Conservation (phyloP, 345 rosid genomes). For the Citrus medica region DNA sequence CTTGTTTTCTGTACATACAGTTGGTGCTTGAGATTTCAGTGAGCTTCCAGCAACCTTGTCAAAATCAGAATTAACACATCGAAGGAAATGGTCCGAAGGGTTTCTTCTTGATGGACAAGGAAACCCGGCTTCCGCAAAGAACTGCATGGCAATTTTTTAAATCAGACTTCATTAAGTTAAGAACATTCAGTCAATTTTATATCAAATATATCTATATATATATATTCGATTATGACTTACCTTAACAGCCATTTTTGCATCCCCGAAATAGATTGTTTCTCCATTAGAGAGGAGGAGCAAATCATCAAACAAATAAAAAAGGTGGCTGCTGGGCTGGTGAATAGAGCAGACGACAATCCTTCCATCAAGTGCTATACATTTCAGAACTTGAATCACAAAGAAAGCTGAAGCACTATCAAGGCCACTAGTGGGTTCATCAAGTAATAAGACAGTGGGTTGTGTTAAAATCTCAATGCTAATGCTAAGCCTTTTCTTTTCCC, state of each 20-base stretch:
- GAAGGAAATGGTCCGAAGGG: constrained; percentile 54
- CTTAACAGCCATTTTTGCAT: constrained; percentile 29
- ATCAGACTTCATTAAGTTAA: neutral
- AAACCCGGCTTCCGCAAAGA: constrained; percentile 50
- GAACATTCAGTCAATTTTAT: neutral
- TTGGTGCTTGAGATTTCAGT: neutral
- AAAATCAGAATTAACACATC: constrained; percentile 45
- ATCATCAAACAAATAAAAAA: constrained; percentile 39
- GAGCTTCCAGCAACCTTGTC: constrained; percentile 23
- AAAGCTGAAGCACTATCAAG: constrained; percentile 36
- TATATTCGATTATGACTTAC: constrained; percentile 6
- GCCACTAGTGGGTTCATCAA: constrained; percentile 40
- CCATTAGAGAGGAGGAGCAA: constrained; percentile 47
- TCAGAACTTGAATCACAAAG: constrained; percentile 26
- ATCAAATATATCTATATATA: neutral
- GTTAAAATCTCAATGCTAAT: constrained; percentile 31
- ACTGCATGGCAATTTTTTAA: constrained; percentile 17
- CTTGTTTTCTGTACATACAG: neutral
- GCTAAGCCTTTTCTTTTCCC: constrained; percentile 41
- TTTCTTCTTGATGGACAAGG: constrained; percentile 47
- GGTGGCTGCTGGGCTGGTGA: constrained; percentile 56
- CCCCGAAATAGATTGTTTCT: constrained; percentile 41
- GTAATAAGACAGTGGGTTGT: constrained; percentile 28
- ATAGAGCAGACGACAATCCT: constrained; percentile 42
- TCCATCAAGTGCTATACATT: constrained; percentile 24